phyloP scores from a whole-genome alignment of 1,284 basidiomycete genomes.

The Wolfiporia cocos region DNA sequence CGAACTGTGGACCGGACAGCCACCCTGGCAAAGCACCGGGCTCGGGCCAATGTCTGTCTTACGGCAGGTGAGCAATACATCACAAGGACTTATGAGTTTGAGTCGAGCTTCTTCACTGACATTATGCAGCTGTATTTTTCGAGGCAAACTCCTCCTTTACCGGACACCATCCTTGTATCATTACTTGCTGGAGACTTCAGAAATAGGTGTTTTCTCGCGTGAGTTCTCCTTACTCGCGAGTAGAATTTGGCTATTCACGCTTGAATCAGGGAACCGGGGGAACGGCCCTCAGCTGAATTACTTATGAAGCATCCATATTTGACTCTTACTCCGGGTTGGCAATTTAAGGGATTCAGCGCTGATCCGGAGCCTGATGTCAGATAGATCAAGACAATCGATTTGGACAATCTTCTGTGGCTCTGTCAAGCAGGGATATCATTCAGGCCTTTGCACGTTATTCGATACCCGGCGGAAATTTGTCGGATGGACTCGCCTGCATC shows the following conservation, averaged over 20 bases:
- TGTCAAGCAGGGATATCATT: neutral
- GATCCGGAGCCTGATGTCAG: no score
- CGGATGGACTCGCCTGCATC: no score
- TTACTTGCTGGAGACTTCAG: neutral
- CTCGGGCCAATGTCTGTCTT: neutral
- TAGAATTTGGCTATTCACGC: no score
- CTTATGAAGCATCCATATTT: no score
- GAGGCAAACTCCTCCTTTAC: neutral
- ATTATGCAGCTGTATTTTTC: neutral
- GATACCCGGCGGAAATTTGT: no score
- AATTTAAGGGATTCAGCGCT: no score
- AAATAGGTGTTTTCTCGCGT: neutral
- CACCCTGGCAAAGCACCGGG: neutral
- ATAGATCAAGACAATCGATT: neutral
- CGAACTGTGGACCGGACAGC: slow-evolving; percentile 1
- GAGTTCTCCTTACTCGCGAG: no score
- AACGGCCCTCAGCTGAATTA: no score
- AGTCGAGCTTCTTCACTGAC: no score
- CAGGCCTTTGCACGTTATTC: no score
- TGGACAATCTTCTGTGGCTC: neutral
- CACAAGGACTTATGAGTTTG: neutral
- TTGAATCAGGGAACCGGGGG: no score
- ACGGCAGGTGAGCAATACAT: neutral
- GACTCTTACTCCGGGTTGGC: no score
- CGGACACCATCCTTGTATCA: neutral